Conservation (phyloP, 1,139 yeast species). For the Groenewaldozyma sp. region DNA sequence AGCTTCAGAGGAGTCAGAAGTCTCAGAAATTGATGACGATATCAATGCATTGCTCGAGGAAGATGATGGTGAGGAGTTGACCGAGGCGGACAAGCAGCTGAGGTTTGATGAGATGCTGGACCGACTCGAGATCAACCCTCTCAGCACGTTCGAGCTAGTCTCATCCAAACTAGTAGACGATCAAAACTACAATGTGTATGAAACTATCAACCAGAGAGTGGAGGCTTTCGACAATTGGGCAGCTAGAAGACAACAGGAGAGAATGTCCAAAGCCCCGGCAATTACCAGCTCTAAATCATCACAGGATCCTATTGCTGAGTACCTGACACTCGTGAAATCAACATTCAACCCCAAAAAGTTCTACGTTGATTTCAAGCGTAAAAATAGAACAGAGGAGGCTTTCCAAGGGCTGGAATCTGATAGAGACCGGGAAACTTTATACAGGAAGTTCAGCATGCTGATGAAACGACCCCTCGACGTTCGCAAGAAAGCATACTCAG, state of each 20-base stretch:
- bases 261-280: constrained; percentile 1
- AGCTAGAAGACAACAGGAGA: constrained; percentile 14
- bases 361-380: constrained; percentile 41
- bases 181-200: constrained; percentile 33
- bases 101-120: constrained; percentile 27
- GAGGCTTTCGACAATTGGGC: constrained; percentile 39
- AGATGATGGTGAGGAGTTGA: constrained; percentile 11
- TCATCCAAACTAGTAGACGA: constrained; percentile 33
- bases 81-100: constrained; percentile 11
- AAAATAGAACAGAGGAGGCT: constrained; percentile 26
- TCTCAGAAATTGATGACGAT: constrained; percentile 13
- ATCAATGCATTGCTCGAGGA: constrained; percentile 10
- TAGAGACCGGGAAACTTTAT: constrained; percentile 33
- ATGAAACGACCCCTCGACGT: constrained; percentile 13
- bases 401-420: constrained; percentile 28
- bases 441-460: constrained; percentile 27
- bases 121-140: constrained; percentile 31
- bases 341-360: constrained; percentile 27
- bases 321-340: constrained; percentile 28
- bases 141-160: constrained; percentile 41
- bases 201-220: constrained; percentile 29
- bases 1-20: constrained; percentile 11
- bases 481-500: constrained; percentile 1
- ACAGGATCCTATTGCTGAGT: constrained; percentile 21
- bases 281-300: background rate